Evolutionary conservation across 1,284 basidiomycete genomes (phyloP), one percentile per base, ranked within the genome.

Genomic region (Erythrobasidium hasegawianum): DNA sequence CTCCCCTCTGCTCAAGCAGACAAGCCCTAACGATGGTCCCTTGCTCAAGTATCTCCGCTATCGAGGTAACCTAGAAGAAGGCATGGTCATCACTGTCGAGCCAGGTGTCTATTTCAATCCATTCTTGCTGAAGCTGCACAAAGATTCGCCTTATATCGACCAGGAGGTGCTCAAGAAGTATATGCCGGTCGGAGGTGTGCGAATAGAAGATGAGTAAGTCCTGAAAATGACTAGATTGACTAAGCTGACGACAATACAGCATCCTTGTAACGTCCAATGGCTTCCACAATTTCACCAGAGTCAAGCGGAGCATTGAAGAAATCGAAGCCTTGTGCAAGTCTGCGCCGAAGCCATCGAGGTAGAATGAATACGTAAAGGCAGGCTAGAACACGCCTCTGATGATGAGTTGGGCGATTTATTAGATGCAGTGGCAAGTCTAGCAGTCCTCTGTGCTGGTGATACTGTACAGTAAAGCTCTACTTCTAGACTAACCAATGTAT

Each of bases 191-290:
- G 92, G 91, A 16, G 92, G 91, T 0, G 88, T 96, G 1, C 80
- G 91, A 55, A 92, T 95, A 69, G 91, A 96, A 76, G 92, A 95
- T 76, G 90, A 88, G 83, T 94, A 2, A 61, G 70, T 68, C 2
- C 4, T 56, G n/a, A n/a, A 16, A 18, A 22, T 20, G 20, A 16
- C n/a, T 22, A 20, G 38, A 7, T n/a, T 7, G 50, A 14, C 20
- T 26, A n/a, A 52, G 24, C 26, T 57, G 13, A 38, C 27, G 45
- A 5, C 4, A 5, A 38, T 3, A 5, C 59, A 73, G 71, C 68
- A 64, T 73, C 13, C 59, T 74, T 20, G 39, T 74, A 18, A 74
- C 72, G 13, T 39, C 47, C n/a, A 59, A 69, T 16, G 73, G 73
- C 0, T 73, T 67, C 59, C 67, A 71, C 4, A 73, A 74, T 65